phyloP scores from a whole-genome alignment of 768 basidiomycete genomes.

The Rhodosporidiobolus sp. region DNA sequence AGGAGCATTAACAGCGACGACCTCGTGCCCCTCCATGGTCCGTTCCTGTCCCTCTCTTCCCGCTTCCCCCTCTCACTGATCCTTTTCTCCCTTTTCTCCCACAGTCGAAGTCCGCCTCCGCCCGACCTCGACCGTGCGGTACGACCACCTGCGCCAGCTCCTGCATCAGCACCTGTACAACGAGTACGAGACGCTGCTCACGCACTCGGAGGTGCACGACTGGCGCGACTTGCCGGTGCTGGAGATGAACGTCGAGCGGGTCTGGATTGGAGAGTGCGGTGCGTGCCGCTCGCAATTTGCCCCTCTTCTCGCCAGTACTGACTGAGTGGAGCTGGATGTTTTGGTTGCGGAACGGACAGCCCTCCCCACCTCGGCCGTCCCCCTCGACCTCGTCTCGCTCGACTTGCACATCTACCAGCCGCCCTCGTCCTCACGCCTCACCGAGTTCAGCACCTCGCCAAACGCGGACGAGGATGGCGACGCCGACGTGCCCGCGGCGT shows the following conservation, averaged over 20 bases:
- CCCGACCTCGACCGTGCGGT: slow-evolving; percentile 66
- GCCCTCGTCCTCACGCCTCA: slow-evolving; percentile 58
- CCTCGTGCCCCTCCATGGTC: slow-evolving; percentile 13
- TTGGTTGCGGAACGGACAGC: neutral
- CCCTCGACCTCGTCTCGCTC: slow-evolving; percentile 46
- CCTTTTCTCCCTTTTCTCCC: neutral
- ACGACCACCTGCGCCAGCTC: slow-evolving; percentile 65
- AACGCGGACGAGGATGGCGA: slow-evolving; percentile 57
- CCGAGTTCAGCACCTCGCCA: slow-evolving; percentile 60
- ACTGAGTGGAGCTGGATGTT: too few species aligned
- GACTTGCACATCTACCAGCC: slow-evolving; percentile 88
- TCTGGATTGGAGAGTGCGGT: slow-evolving; percentile 63
- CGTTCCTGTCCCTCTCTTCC: neutral
- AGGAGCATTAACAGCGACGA: slow-evolving; percentile 4
- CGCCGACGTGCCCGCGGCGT: slow-evolving; percentile 79
- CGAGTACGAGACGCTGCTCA: slow-evolving; percentile 64
- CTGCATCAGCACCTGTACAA: slow-evolving; percentile 59
- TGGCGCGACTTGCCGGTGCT: slow-evolving; percentile 76
- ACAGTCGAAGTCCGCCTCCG: slow-evolving; percentile 80
- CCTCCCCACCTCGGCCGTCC: slow-evolving; percentile 19
- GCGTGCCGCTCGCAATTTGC: slow-evolving; percentile 37
- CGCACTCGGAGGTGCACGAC: slow-evolving; percentile 69
- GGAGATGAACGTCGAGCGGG: slow-evolving; percentile 68
- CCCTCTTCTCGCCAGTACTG: neutral
- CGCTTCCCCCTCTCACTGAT: neutral